These are phyloP conservation scores for Lipomyces spencermartinsiae DNA, from an alignment of 805 yeast genomes.

Conservation along the genomic window DNA sequence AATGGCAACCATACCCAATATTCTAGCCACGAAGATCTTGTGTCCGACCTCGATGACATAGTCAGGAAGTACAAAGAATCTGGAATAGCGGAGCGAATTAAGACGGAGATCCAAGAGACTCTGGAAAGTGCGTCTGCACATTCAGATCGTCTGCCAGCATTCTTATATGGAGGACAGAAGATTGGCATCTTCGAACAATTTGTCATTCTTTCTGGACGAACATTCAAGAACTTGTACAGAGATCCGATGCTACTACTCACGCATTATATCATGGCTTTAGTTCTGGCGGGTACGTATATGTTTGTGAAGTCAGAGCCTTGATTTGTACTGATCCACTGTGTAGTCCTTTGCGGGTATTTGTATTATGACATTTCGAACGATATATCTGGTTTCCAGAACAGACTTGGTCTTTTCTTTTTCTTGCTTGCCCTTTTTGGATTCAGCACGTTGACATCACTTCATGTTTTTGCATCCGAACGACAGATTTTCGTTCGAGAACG, in stretches of 20 bases:
- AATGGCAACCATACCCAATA: neutral
- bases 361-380: constrained; percentile 86
- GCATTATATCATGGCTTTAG: constrained; percentile 77
- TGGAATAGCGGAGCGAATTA: constrained; percentile 38
- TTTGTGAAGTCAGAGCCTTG: neutral
- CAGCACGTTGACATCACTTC: constrained; percentile 88
- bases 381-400: constrained; percentile 94
- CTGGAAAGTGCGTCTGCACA: constrained; percentile 20
- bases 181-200: constrained; percentile 73
- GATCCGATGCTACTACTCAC: constrained; percentile 88
- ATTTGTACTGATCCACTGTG: constrained; percentile 1
- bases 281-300: constrained; percentile 59
- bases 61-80: constrained; percentile 44
- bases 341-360: constrained; percentile 76
- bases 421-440: constrained; percentile 91
- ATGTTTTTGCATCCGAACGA: constrained; percentile 86
- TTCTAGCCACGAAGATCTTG: constrained; percentile 8
- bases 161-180: constrained; percentile 44
- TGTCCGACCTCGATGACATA: constrained; percentile 41
- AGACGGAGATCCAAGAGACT: constrained; percentile 41
- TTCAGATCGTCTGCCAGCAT: constrained; percentile 25
- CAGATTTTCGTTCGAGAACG: constrained; percentile 90
- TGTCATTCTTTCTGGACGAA: constrained; percentile 76
- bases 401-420: constrained; percentile 92
- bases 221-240: constrained; percentile 90